Evolutionary conservation across 768 basidiomycete species (phyloP).

Genomic region (Rhodocollybia butyracea): DNA sequence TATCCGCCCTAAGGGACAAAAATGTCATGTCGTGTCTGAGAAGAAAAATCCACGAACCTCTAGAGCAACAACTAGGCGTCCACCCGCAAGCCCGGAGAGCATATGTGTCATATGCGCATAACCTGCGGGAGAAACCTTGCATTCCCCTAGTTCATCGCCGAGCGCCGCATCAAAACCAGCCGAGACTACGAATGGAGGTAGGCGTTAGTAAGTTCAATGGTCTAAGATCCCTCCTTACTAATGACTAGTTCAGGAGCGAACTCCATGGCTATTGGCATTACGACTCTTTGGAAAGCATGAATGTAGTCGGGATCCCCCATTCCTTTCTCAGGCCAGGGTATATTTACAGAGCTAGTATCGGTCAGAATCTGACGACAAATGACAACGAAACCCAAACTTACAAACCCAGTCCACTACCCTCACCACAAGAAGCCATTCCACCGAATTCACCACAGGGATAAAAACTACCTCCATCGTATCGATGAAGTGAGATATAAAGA

Average conservation of each 20-base stretch:
- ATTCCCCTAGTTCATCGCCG: slow-evolving; percentile 91
- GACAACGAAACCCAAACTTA: slow-evolving; percentile 36
- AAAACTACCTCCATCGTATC: slow-evolving; percentile 88
- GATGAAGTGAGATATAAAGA: slow-evolving; percentile 92
- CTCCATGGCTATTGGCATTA: slow-evolving; percentile 97
- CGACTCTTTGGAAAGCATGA: slow-evolving; percentile 90
- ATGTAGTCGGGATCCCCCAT: slow-evolving; percentile 97
- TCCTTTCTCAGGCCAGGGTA: slow-evolving; percentile 87
- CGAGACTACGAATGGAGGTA: slow-evolving; percentile 58
- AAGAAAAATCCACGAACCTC: slow-evolving; percentile 56
- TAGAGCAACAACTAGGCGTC: slow-evolving; percentile 87
- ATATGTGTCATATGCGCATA: slow-evolving; percentile 99
- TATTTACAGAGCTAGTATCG: slow-evolving; percentile 77
- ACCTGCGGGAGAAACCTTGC: slow-evolving; percentile 85
- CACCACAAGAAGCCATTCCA: slow-evolving; percentile 80
- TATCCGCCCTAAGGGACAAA: slow-evolving; percentile 79
- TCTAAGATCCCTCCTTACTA: slow-evolving; percentile 50
- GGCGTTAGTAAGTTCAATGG: not conserved
- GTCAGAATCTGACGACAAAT: slow-evolving; percentile 5
- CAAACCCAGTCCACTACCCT: slow-evolving; percentile 83
- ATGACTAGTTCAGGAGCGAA: slow-evolving; percentile 96
- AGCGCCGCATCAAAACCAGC: slow-evolving; percentile 97
- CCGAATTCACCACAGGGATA: slow-evolving; percentile 95
- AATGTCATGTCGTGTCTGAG: not conserved
- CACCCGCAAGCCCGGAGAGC: slow-evolving; percentile 83